Percentiles rank a stretch among this genome's conserved stretches.
phyloP scores from a whole-genome alignment of 2,329 filamentous ascomycete genomes.

The Lasiodiplodia gonubiensis region DNA sequence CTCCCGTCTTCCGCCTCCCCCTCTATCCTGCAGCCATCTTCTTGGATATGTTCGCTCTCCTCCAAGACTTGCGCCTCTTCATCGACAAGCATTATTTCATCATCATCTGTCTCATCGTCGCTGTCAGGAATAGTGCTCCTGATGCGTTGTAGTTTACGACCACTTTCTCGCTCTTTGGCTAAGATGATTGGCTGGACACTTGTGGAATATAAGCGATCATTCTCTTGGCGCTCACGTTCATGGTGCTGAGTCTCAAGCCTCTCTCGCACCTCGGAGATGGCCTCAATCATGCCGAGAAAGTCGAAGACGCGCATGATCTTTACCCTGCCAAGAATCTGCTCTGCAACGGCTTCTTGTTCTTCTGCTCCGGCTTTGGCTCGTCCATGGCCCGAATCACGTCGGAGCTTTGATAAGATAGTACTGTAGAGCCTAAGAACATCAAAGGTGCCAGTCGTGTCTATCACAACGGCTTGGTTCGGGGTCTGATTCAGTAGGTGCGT shows the following conservation, averaged over 20 bases:
- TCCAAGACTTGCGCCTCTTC: background rate
- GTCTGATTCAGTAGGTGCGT: conserved; percentile 44
- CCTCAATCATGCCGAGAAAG: conserved; percentile 54
- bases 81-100: conserved; percentile 48
- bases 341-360: conserved; percentile 39
- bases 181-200: background rate
- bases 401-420: conserved; percentile 36
- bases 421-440: conserved; percentile 50
- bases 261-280: conserved; percentile 52
- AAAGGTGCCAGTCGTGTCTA: conserved; percentile 55
- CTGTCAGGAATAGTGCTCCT: conserved; percentile 40
- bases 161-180: background rate
- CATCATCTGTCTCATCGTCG: conserved; percentile 43
- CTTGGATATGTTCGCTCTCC: conserved; percentile 4
- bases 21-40: background rate
- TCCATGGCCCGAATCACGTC: background rate
- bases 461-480: conserved; percentile 45
- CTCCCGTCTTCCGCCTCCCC: conserved; percentile 12
- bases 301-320: conserved; percentile 60
- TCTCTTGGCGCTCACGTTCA: background rate
- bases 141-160: background rate
- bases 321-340: conserved; percentile 50
- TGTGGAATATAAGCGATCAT: background rate
- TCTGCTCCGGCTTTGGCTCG: background rate
- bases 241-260: conserved; percentile 35